Conservation (phyloP, 371 early-diverging fungal genomes). For the Lichtheimia corymbifera region DNA sequence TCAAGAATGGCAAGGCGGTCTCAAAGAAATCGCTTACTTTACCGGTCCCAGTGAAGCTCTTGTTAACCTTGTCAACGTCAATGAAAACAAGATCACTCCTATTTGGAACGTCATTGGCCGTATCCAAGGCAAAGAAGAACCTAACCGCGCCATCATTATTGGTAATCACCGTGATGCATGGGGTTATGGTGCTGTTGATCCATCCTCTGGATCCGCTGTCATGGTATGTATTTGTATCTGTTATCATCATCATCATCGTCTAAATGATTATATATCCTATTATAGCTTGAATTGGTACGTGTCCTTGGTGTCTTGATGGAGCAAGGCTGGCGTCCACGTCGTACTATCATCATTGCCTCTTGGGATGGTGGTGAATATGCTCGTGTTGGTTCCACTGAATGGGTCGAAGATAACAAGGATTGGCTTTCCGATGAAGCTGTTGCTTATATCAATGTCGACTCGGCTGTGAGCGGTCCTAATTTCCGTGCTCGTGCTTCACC, state of each 20-base stretch:
- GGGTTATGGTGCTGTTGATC: constrained; percentile 63
- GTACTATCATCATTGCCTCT: constrained; percentile 66
- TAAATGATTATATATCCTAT: not conserved
- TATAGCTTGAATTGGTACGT: constrained; percentile 58
- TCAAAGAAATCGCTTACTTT: constrained; percentile 46
- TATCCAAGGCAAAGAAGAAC: constrained; percentile 57
- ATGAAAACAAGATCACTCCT: constrained; percentile 53
- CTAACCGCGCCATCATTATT: constrained; percentile 56
- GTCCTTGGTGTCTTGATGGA: constrained; percentile 55
- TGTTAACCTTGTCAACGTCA: constrained; percentile 55
- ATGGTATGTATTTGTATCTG: constrained; percentile 31
- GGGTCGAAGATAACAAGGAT: constrained; percentile 63
- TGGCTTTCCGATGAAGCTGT: constrained; percentile 55
- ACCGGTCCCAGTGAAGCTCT: constrained; percentile 53
- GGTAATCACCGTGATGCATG: constrained; percentile 71
- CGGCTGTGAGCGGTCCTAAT: constrained; percentile 49
- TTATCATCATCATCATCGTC: not conserved
- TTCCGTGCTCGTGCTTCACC: constrained; percentile 59
- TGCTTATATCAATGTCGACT: constrained; percentile 65
- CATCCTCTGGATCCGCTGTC: constrained; percentile 65
- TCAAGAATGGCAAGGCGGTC: constrained; percentile 46
- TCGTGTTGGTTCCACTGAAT: constrained; percentile 67
- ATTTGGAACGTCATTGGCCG: constrained; percentile 67
- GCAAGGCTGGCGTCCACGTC: constrained; percentile 69
- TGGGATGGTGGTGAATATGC: constrained; percentile 68